Conservation (phyloP, 2,329 filamentous ascomycete genomes). For the Calonectria hongkongensis region DNA sequence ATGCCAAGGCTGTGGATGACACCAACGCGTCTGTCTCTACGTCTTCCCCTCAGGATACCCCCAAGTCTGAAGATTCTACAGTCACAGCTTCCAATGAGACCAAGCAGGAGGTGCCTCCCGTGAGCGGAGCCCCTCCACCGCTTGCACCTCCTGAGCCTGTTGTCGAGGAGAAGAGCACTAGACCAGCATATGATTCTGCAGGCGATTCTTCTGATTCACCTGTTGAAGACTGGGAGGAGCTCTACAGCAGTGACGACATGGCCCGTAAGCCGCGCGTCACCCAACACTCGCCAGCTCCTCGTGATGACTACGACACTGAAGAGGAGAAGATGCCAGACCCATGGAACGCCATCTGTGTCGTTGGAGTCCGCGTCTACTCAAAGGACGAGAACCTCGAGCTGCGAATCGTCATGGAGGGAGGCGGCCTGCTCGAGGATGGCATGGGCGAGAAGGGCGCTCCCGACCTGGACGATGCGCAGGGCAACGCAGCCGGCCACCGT, state of each 20-base stretch:
- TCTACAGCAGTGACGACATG: slow-evolving; percentile 76
- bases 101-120: slow-evolving; percentile 60
- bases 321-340: slow-evolving; percentile 74
- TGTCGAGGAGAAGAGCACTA: slow-evolving; percentile 47
- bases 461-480: slow-evolving; percentile 75
- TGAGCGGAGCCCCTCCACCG: slow-evolving; percentile 53
- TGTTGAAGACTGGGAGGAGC: slow-evolving; percentile 75
- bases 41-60: slow-evolving; percentile 57
- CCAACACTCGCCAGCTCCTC: slow-evolving; percentile 57
- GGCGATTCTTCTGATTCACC: slow-evolving; percentile 77
- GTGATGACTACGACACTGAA: slow-evolving; percentile 70
- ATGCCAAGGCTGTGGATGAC: slow-evolving; percentile 46
- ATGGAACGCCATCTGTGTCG: slow-evolving; percentile 78
- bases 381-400: slow-evolving; percentile 73
- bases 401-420: slow-evolving; percentile 74
- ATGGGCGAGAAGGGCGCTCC: slow-evolving; percentile 75
- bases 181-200: slow-evolving; percentile 65
- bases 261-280: slow-evolving; percentile 68
- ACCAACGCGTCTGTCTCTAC: slow-evolving; percentile 56
- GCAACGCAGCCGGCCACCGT: slow-evolving; percentile 71
- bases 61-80: slow-evolving; percentile 56
- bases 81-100: slow-evolving; percentile 49
- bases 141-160: slow-evolving; percentile 36
- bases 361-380: slow-evolving; percentile 77
- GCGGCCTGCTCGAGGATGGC: slow-evolving; percentile 71